Base-by-base conservation (phyloP, 2,329 filamentous ascomycete genomes). In the Fonsecaea pugnacius region DNA sequence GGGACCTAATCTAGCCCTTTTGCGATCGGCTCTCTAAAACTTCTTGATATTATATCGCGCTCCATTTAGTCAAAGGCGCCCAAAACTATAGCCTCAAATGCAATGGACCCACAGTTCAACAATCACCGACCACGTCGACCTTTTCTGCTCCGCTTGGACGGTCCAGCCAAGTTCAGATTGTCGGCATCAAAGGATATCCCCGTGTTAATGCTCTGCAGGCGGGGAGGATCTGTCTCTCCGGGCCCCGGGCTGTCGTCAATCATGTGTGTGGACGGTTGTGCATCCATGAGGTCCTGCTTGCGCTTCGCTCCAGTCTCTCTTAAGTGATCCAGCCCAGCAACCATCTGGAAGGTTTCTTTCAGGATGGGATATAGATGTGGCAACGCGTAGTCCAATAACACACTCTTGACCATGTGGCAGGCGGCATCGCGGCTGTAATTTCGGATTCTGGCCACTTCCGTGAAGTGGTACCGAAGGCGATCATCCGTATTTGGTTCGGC, bases 311-410 rank as follows among this genome's bases (percentile, higher is more conserved):
- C 58, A 21, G 30, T 54, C 58, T 52, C 58, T 36, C 58, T 40
- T 36, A 51, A 53, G 27, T 53, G 43, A 54, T 60, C 58, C 58
- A 60, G 24, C 46, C 30, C 35, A 30, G 46, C 43, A 53, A 60
- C 58, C 9, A n/a, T 58, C 32, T 48, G 36, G 43, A 43, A 58
- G 43, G 56, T 51, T 8, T 59, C 56, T 50, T 59, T 59, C 27
- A 59, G 56, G 36, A 59, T 59, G 40, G 56, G 56, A 50, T 59
- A 40, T 27, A 59, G 58, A 54, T 55, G 58, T 9, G 16, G 48
- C n/a, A 61, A 55, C 24, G 27, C 58, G 58, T 61, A 61, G 27
- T 61, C 58, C n/a, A 61, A 52, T 27, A 60, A 52, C 30, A 61
- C 48, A 54, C 58, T 55, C 48, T 55, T 61, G 35, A 61, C 58